Evolutionary conservation across 2,329 filamentous ascomycete genomes (phyloP), one percentile per base, ranked within the genome.

Genomic region (Neofusicoccum ribis): DNA sequence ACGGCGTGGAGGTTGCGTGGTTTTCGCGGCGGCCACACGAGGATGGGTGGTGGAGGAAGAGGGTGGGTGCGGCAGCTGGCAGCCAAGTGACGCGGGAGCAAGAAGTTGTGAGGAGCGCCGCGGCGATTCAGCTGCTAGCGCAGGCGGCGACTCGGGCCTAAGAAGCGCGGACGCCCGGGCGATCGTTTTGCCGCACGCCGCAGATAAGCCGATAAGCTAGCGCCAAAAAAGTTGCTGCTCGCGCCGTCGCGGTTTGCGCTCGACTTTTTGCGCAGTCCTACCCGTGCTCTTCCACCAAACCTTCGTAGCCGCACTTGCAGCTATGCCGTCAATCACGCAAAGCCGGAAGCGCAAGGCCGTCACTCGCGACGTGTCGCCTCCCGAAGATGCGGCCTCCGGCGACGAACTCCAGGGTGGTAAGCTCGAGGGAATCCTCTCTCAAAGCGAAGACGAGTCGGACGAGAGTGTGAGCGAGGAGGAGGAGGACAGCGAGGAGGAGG

Each of bases 341-440:
- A 70, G 70, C 70, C 76, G 80, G 69, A 82, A 82, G 73, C 75
- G 80, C 41, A 82, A 82, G 71, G 79, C 75, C 7, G 76, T 77
- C 34, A 71, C 72, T n/a, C 72, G 76, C 70, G 73, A 76, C 70
- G 65, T 73, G 70, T 68, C 73, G 62, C 67, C 72, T 59, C 3
- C 41, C 1, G 74, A 76, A 15, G 76, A 76, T 39, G 63, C 41
- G 12, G n/a, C 44, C 4, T 50, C 52, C 2, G 39, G 54, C 46
- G 54, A 65, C 46, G 77, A 78, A 64, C 65, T 79, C 51, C 72
- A 71, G 14, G 74, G 78, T 50, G 79, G 77, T 5, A 70, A 77
- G 44, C 72, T 81, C 12, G 78, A 80, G 61, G 77, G 78, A 43
- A 79, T 79, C 58, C 69, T 80, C 63, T 79, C 77, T 65, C 75